Evolutionary conservation across 352 stramenopile genomes (phyloP), one percentile per base, ranked within the genome.

Genomic region (Pythium periplocum): DNA sequence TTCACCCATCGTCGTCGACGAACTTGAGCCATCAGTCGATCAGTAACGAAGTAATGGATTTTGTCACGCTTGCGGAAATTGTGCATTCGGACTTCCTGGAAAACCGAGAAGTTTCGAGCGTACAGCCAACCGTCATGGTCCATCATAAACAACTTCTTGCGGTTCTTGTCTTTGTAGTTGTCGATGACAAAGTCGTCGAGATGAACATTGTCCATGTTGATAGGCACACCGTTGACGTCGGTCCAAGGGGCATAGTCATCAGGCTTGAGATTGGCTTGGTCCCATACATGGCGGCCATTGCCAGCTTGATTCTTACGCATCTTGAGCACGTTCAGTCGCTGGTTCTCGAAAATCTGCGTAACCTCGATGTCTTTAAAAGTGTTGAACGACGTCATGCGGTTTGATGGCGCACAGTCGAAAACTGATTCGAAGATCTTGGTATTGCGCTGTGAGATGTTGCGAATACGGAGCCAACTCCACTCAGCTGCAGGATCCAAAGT

Each of bases 81-180:
- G 4, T 78, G 84, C 4, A 83, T 89, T 0, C 84, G 82, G 38
- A 93, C 69, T 48, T 94, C 78, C 54, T 94, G 84, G 61, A 95
- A 95, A 45, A 92, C 80, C 3, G 75, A 87, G 32, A 95, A 95
- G 52, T 95, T 93, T 38, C 83, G 82, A 38, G 84, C 83, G 48
- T 95, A 95, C 48, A 73, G 87, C 84, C 84, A 95, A 0, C 82
- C 82, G 51, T 95, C 83, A 58, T 93, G 73, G 57, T 95, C 84
- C 78, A 90, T 90, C 2, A 81, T 86, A 53, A 93, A 90, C 12
- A 93, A 44, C 7, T 83, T 69, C 36, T 90, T 90, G 55, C 86
- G 84, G 55, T 80, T 83, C 61, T 74, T 77, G 65, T 92, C 82
- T 59, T 87, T 89, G 51, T 72, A 78, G 30, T 71, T 76, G 54